Base-by-base conservation (phyloP, 1,139 yeast species). In the Sugiyamaella japonica region DNA sequence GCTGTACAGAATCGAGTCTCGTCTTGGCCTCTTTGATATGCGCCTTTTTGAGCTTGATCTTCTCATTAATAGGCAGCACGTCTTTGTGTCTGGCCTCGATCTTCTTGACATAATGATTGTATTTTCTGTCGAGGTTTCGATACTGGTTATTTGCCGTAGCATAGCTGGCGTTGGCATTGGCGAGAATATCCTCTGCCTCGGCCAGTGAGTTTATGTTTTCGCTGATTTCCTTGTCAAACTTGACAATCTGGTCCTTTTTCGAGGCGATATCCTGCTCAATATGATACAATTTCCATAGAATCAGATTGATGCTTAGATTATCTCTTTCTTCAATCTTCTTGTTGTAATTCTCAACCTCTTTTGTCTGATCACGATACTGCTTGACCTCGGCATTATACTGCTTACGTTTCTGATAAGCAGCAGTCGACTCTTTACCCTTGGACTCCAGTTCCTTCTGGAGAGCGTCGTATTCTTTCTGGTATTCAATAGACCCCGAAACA, bases 401-500 rank as follows among this genome's bases (percentile, higher is more conserved):
- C 65, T 95, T 81, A 70, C 86, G 86, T 61, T 85, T 81, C 42
- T 89, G 81, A 61, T 87, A 83, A 5, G 86, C 82, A 13, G 82
- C 76, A 20, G 85, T 80, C 0, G 93, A 78, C 8, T 78, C 76
- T 57, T 85, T 88, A 54, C 81, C 86, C 32, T 62, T 63, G 46
- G 74, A 75, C 52, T 86, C 95, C 60, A 79, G 80, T 62, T 84
- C 83, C 32, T 85, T 87, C 62, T 81, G 80, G 54, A 88, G 70
- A 17, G 66, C 63, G n/a, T 86, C 95, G 66, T 85, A 93, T 57
- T 89, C 89, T 31, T 75, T 76, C 48, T 81, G 77, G 62, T 72
- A 81, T 48, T 88, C 95, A 6, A 74, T 72, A 0, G 97, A 86
- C 0, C 97, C 97, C 59, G 95, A 86, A 29, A 93, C 83, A 25